A percentile compares a stretch with the other conserved stretches of the same genome.
phyloP scores from a whole-genome alignment of 2,329 filamentous ascomycete genomes.

The Botryotinia calthae region DNA sequence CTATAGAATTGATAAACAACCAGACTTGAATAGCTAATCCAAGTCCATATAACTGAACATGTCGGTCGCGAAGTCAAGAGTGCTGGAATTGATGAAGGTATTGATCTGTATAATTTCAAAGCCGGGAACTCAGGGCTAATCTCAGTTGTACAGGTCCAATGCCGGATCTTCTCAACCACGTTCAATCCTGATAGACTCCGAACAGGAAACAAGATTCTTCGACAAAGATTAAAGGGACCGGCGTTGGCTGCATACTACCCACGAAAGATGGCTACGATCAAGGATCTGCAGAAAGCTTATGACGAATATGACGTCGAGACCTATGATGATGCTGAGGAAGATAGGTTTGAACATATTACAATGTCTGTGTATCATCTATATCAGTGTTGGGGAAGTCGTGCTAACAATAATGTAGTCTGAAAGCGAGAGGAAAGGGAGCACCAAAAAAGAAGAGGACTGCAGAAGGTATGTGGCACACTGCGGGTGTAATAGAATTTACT shows the following conservation, averaged over 20 bases:
- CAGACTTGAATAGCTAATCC: neutral
- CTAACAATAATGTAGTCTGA: conserved; percentile 54
- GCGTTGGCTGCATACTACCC: conserved; percentile 87
- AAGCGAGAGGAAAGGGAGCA: conserved; percentile 78
- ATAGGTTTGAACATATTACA: conserved; percentile 53
- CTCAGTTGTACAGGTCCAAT: conserved; percentile 66
- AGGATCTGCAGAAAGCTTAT: conserved; percentile 65
- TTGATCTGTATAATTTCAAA: neutral
- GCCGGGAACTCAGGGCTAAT: neutral
- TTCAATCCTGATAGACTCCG: conserved; percentile 84
- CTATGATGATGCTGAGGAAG: conserved; percentile 73
- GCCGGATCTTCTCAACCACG: conserved; percentile 83
- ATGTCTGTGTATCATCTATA: conserved; percentile 7
- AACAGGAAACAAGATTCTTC: conserved; percentile 87
- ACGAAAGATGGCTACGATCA: conserved; percentile 58
- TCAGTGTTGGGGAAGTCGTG: conserved; percentile 60
- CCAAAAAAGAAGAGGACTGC: conserved; percentile 84
- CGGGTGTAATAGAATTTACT: neutral
- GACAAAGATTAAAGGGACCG: conserved; percentile 83
- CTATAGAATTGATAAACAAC: neutral
- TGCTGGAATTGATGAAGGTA: conserved; percentile 79
- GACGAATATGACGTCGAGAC: conserved; percentile 43
- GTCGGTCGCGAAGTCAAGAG: conserved; percentile 59
- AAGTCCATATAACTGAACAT: conserved; percentile 45
- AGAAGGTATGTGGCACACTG: conserved; percentile 38